A percentile compares a stretch with the other conserved stretches of the same genome.
phyloP scores from a whole-genome alignment of 1,284 basidiomycete species.

The Acaromyces ingoldii region DNA sequence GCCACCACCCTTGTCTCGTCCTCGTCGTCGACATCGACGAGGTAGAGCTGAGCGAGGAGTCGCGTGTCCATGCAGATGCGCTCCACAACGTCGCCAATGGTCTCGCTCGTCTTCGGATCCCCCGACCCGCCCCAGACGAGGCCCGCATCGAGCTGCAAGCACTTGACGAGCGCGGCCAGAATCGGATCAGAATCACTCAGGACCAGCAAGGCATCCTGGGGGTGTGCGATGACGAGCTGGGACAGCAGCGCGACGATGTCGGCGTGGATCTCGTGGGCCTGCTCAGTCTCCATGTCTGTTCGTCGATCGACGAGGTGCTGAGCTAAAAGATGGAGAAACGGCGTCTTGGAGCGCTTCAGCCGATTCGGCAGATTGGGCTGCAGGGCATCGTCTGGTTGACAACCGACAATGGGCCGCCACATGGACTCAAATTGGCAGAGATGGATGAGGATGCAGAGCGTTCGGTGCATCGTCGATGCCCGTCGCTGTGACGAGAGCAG shows the following conservation, averaged over 20 bases:
- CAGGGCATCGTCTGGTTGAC: constrained; percentile 1
- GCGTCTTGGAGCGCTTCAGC: too few relatives aligned
- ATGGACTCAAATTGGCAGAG: neutral
- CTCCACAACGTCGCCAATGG: constrained; percentile 13
- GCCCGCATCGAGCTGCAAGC: constrained; percentile 4
- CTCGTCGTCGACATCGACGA: constrained; percentile 7
- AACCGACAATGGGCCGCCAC: constrained; percentile 6
- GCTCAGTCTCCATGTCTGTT: neutral
- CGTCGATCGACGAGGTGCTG: constrained; percentile 6
- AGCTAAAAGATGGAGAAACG: neutral
- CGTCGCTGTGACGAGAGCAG: neutral
- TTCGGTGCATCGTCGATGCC: neutral
- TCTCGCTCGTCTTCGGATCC: neutral
- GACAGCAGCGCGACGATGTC: constrained; percentile 2
- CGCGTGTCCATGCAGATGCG: constrained; percentile 31
- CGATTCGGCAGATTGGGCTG: too few relatives aligned
- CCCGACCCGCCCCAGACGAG: constrained; percentile 7
- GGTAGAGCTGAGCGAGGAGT: constrained; percentile 33
- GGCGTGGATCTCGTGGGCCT: constrained; percentile 3
- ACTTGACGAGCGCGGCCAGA: constrained; percentile 7
- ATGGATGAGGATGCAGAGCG: constrained; percentile 2
- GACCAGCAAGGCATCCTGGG: constrained; percentile 3
- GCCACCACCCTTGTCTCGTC: too few relatives aligned
- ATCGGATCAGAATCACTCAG: constrained; percentile 4
- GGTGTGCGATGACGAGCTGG: constrained; percentile 6